A percentile compares a stretch with the other conserved stretches of the same genome.
phyloP scores from a whole-genome alignment of 2,329 filamentous ascomycete genomes.

The Aureobasidium musti region DNA sequence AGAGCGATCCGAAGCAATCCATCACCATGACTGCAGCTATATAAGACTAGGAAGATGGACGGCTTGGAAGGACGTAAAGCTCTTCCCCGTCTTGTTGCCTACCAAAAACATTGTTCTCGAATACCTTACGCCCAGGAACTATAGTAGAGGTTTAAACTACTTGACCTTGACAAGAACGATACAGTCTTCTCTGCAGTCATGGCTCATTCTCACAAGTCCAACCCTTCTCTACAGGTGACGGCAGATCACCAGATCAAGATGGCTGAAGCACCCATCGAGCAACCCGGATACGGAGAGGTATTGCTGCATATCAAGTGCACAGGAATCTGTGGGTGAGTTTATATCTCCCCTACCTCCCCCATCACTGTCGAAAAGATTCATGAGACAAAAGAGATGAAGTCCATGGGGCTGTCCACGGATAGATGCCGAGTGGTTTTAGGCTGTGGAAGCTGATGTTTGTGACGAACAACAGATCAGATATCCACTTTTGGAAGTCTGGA shows the following conservation, averaged over 20 bases:
- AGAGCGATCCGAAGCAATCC: constrained; percentile 8
- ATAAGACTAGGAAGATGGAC: neutral
- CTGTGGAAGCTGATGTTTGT: neutral
- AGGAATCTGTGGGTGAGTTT: constrained; percentile 82
- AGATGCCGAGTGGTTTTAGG: too few species aligned
- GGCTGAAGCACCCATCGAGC: constrained; percentile 10
- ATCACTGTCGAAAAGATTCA: neutral
- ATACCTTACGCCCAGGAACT: too few species aligned
- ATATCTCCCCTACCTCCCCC: too few species aligned
- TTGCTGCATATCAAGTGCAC: constrained; percentile 65
- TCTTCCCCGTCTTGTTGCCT: neutral
- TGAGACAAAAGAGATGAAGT: too few species aligned
- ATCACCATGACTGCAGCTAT: neutral
- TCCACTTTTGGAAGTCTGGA: constrained; percentile 69
- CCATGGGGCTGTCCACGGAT: too few species aligned
- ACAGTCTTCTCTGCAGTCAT: neutral
- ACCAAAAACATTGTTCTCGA: too few species aligned
- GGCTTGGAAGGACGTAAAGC: too few species aligned
- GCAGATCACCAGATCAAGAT: constrained; percentile 27
- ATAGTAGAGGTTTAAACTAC: neutral
- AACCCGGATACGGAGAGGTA: constrained; percentile 10
- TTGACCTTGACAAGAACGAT: neutral
- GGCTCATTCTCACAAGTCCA: neutral
- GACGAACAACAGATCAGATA: constrained; percentile 55
- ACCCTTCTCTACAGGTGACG: constrained; percentile 25